Percentiles rank a stretch among this genome's conserved stretches.
phyloP scores from a whole-genome alignment of 2,329 filamentous ascomycete genomes.

The Pseudocercospora fuligena region DNA sequence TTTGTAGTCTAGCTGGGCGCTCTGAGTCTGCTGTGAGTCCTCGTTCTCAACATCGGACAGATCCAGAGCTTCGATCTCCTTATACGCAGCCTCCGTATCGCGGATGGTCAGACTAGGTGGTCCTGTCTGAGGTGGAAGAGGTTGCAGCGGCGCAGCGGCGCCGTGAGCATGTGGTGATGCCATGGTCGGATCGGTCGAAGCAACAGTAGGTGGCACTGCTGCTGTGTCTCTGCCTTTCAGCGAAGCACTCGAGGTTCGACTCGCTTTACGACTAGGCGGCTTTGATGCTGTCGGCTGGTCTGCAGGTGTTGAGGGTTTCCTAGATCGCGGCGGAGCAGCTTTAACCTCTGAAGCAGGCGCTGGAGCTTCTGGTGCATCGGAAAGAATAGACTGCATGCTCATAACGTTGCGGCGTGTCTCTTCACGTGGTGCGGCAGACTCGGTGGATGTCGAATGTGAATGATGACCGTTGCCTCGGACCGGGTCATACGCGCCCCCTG shows the following conservation, averaged over 20 bases:
- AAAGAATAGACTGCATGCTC: constrained; percentile 71
- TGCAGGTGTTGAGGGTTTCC: constrained; percentile 17
- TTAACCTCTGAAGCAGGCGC: constrained; percentile 13
- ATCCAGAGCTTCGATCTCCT: constrained; percentile 67
- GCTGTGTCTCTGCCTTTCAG: constrained; percentile 24
- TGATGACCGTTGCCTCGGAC: constrained; percentile 35
- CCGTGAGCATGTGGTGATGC: constrained; percentile 4
- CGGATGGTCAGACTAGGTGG: constrained; percentile 43
- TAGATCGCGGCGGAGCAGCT: constrained; percentile 12
- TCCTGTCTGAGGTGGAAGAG: constrained; percentile 36
- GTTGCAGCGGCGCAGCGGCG: constrained; percentile 10
- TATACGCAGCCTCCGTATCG: constrained; percentile 63
- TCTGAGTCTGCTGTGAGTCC: constrained; percentile 53
- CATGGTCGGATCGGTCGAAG: constrained; percentile 11
- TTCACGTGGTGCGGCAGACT: constrained; percentile 56
- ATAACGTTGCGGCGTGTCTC: constrained; percentile 95
- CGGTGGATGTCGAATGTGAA: constrained; percentile 34
- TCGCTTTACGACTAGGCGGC: constrained; percentile 32
- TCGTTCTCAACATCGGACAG: constrained; percentile 65
- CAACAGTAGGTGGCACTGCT: constrained; percentile 12
- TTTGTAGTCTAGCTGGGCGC: constrained; percentile 59
- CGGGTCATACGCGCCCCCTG: constrained; percentile 37
- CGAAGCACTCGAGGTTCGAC: constrained; percentile 35
- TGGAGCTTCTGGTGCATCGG: constrained; percentile 53
- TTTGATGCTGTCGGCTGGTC: constrained; percentile 23